phyloP scores from a whole-genome alignment of 805 yeast genomes.

The Yarrowia osloensis region DNA sequence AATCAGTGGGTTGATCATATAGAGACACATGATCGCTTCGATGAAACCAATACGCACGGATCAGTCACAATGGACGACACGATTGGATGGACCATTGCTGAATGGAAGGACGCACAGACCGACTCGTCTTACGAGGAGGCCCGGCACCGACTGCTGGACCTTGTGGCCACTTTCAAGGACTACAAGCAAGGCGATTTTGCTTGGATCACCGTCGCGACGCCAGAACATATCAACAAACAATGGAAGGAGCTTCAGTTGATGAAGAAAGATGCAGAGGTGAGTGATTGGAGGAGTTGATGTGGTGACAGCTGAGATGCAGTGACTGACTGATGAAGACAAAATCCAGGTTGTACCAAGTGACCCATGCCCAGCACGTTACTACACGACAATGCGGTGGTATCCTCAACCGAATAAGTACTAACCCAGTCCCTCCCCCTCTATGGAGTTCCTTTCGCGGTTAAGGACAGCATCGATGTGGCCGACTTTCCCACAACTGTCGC shows the following conservation, averaged over 20 bases:
- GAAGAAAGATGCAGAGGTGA: constrained; percentile 9
- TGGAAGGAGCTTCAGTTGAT: constrained; percentile 27
- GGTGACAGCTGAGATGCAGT: no score
- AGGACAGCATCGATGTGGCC: constrained; percentile 89
- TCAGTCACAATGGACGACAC: constrained; percentile 34
- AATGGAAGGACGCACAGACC: constrained; percentile 74
- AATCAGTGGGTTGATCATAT: background rate
- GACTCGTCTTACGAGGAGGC: constrained; percentile 66
- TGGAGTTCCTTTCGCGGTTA: constrained; percentile 94
- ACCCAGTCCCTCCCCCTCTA: constrained; percentile 56
- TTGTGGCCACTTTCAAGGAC: constrained; percentile 38
- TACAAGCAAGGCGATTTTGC: constrained; percentile 65
- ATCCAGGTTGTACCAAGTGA: no score
- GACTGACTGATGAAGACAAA: no score
- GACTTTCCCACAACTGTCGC: constrained; percentile 91
- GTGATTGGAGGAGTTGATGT: no score
- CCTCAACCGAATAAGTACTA: no score
- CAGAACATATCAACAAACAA: constrained; percentile 50
- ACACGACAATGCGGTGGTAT: no score
- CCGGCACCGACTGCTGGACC: constrained; percentile 49
- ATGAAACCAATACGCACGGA: constrained; percentile 10
- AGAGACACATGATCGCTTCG: background rate
- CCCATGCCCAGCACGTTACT: no score
- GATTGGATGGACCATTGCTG: constrained; percentile 76
- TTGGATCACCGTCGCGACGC: constrained; percentile 80